Evolutionary conservation across 1,284 basidiomycete genomes (phyloP).

Genomic region (Pseudozyma sp.): DNA sequence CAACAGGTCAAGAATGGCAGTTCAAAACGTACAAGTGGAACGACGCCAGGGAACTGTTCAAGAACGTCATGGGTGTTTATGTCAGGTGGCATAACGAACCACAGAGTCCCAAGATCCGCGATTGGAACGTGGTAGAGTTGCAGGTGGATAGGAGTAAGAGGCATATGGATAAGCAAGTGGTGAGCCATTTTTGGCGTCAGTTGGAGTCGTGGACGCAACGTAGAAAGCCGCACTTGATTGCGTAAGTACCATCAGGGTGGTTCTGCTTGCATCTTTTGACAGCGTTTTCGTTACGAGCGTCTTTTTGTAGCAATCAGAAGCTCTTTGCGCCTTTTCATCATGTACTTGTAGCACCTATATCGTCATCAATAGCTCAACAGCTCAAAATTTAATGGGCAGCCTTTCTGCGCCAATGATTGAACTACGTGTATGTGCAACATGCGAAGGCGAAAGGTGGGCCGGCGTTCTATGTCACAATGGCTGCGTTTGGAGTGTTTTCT

Average conservation of each 20-base stretch:
- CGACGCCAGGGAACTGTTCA: constrained; percentile 89
- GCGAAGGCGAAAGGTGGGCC: constrained; percentile 7
- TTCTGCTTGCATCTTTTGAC: no score
- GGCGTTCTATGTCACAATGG: neutral
- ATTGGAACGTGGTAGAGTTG: constrained; percentile 96
- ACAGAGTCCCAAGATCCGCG: constrained; percentile 85
- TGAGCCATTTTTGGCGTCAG: constrained; percentile 93
- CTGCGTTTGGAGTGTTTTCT: no score
- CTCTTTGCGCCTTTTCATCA: neutral
- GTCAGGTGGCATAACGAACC: constrained; percentile 92
- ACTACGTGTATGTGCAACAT: neutral
- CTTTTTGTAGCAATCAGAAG: no score
- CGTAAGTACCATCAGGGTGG: constrained; percentile 2
- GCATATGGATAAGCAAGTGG: constrained; percentile 94
- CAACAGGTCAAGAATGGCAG: constrained; percentile 97
- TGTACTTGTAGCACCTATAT: constrained; percentile 29
- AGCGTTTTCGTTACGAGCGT: no score
- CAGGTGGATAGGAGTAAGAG: constrained; percentile 74
- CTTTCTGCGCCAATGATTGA: no score
- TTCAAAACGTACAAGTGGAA: constrained; percentile 96
- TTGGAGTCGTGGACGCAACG: constrained; percentile 82
- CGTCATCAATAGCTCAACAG: neutral
- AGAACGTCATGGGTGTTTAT: constrained; percentile 77
- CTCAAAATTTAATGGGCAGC: no score
- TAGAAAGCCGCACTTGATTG: constrained; percentile 54